phyloP scores from a whole-genome alignment of 2,329 filamentous ascomycete species.

The Rutstroemia sp. region DNA sequence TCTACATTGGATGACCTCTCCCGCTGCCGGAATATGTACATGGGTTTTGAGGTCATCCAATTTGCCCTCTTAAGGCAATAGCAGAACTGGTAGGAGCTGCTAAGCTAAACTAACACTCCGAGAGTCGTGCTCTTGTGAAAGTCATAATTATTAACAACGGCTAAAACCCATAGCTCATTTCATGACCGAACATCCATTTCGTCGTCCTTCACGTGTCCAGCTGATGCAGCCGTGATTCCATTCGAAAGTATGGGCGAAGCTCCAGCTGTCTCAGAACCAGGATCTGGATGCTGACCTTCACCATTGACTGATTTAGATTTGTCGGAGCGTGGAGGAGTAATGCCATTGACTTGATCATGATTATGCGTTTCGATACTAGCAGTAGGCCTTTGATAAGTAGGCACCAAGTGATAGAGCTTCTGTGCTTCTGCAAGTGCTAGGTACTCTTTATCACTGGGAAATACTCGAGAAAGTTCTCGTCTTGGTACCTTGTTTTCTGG shows the following conservation, averaged over 20 bases:
- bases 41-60: background rate
- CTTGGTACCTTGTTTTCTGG: constrained; percentile 46
- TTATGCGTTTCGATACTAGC: constrained; percentile 1
- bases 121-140: background rate
- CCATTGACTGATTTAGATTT: constrained; percentile 26
- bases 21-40: background rate
- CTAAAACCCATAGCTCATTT: background rate
- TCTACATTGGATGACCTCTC: background rate
- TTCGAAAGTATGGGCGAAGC: background rate
- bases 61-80: background rate
- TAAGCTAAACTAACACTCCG: background rate
- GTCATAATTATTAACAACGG: background rate
- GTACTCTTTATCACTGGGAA: constrained; percentile 51
- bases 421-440: constrained; percentile 47
- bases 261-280: background rate
- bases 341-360: constrained; percentile 21
- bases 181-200: background rate
- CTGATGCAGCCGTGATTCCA: background rate
- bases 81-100: background rate
- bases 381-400: constrained; percentile 6
- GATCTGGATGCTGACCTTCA: constrained; percentile 1
- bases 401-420: constrained; percentile 46
- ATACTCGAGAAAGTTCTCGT: constrained; percentile 45
- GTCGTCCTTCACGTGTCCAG: background rate
- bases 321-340: constrained; percentile 27